Evolutionary conservation across 73 alveolate genomes (phyloP).

Genomic region (Blepharisma japonicum): DNA sequence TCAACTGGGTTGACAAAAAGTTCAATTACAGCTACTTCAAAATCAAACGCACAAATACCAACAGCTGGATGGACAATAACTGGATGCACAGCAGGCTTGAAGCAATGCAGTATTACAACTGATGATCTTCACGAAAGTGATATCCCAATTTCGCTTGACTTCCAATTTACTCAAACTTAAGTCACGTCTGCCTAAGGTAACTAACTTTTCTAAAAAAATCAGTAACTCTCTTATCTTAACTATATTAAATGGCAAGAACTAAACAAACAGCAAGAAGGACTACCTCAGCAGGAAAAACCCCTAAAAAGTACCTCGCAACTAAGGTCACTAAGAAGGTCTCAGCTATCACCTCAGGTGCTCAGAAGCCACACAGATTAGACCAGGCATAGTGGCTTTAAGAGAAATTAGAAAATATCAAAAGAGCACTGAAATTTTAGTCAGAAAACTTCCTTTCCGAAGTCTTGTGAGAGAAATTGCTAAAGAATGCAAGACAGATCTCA

Average conservation of each 20-base stretch:
- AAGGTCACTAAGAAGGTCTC: constrained; percentile 50
- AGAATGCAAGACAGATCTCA: constrained; percentile 59
- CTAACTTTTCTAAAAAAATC: too few relatives aligned
- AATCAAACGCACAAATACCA: too few relatives aligned
- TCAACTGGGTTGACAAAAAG: too few relatives aligned
- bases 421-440: constrained; percentile 72
- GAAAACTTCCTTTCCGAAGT: constrained; percentile 85
- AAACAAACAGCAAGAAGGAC: constrained; percentile 83
- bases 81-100: too few relatives aligned
- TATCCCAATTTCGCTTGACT: too few relatives aligned
- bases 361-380: constrained; percentile 87
- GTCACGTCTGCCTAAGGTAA: too few relatives aligned
- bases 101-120: too few relatives aligned
- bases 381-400: constrained; percentile 89
- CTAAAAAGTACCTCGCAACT: constrained; percentile 69
- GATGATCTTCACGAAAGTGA: too few relatives aligned
- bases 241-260: constrained; percentile 80
- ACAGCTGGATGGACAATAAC: too few relatives aligned
- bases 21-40: too few relatives aligned
- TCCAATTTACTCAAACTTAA: too few relatives aligned
- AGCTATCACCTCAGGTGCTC: constrained; percentile 51
- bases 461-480: constrained; percentile 78
- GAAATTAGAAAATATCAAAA: constrained; percentile 85
- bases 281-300: constrained; percentile 76
- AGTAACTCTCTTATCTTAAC: too few relatives aligned